Conservation (phyloP, 805 yeast genomes). For the Wickerhamomyces queroliae region DNA sequence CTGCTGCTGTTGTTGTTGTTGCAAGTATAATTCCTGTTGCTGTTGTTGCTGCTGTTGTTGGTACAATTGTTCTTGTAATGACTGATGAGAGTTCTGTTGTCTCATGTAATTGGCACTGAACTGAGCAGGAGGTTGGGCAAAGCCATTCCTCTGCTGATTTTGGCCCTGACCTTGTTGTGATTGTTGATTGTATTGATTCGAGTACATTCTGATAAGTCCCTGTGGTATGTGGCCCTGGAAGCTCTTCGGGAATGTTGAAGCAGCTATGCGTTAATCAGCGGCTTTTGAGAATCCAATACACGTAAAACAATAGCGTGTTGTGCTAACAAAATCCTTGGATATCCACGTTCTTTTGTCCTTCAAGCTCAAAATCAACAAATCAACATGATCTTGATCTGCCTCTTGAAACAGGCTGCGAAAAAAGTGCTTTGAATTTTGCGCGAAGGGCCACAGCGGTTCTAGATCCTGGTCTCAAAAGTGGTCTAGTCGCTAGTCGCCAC, state of each 20-base stretch:
- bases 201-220: conserved; percentile 10
- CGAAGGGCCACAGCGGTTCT: background rate
- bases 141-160: conserved; percentile 13
- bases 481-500: too few species aligned
- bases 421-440: background rate
- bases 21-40: conserved; percentile 25
- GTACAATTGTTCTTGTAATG: conserved; percentile 30
- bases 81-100: conserved; percentile 33
- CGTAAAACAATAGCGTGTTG: too few species aligned
- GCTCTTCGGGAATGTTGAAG: background rate
- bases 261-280: too few species aligned
- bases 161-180: conserved; percentile 9
- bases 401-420: background rate
- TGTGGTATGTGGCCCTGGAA: background rate
- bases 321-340: too few species aligned
- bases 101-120: conserved; percentile 31
- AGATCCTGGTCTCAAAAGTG: too few species aligned
- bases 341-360: background rate
- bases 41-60: conserved; percentile 28
- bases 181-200: conserved; percentile 11
- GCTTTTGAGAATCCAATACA: too few species aligned
- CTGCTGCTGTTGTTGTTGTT: conserved; percentile 26
- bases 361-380: background rate
- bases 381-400: background rate
- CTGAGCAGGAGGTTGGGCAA: conserved; percentile 28